phyloP scores from a whole-genome alignment of 306 rosid genomes.

The Fagus sylvatica region DNA sequence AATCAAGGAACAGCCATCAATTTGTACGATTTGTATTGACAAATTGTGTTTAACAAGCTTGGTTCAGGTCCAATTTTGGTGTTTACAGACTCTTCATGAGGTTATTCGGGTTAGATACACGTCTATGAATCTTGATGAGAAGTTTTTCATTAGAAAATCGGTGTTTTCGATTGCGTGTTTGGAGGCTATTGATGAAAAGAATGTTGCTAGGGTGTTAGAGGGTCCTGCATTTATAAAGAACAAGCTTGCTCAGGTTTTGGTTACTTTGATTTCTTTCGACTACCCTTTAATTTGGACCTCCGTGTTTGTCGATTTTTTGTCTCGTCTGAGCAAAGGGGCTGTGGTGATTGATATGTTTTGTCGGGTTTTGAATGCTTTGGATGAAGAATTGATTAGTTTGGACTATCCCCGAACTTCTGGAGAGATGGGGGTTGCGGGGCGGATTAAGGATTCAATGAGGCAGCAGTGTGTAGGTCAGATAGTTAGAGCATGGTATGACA shows the following conservation, averaged over 20 bases:
- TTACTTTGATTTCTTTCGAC: constrained; percentile 75
- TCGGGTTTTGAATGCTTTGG: constrained; percentile 84
- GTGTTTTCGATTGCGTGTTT: constrained; percentile 77
- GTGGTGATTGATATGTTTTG: constrained; percentile 89
- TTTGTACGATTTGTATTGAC: constrained; percentile 74
- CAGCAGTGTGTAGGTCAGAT: constrained; percentile 70
- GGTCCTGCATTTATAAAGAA: constrained; percentile 81
- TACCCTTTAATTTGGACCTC: constrained; percentile 86
- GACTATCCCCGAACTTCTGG: constrained; percentile 77
- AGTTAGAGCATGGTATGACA: constrained; percentile 79
- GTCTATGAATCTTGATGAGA: constrained; percentile 66
- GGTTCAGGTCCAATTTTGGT: constrained; percentile 91
- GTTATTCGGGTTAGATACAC: constrained; percentile 67
- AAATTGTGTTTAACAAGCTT: constrained; percentile 65
- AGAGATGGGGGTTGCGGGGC: constrained; percentile 56
- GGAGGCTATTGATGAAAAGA: constrained; percentile 57
- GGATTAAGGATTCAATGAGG: constrained; percentile 89
- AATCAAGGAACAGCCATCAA: constrained; percentile 60
- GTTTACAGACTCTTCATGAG: constrained; percentile 83
- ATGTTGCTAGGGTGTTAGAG: constrained; percentile 57
- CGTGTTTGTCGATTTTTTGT: constrained; percentile 73
- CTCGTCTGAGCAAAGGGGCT: constrained; percentile 72
- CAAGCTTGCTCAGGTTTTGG: constrained; percentile 82
- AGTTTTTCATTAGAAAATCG: constrained; percentile 64
- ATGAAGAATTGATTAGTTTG: constrained; percentile 79